phyloP scores from a whole-genome alignment of 306 rosid species.

The Coriaria nepalensis region DNA sequence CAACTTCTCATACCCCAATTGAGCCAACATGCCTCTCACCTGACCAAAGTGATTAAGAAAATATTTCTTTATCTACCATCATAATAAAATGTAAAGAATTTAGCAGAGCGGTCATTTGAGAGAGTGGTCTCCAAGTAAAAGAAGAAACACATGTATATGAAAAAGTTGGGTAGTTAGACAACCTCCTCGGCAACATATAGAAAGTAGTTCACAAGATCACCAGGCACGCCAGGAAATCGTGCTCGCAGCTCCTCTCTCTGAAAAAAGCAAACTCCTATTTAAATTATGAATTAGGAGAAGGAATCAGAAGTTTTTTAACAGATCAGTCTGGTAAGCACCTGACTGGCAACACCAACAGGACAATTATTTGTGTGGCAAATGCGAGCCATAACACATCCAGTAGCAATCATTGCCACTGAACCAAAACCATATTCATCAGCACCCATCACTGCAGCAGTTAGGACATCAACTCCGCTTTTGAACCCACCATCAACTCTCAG shows the following conservation, averaged over 20 bases:
- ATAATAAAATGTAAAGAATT: conserved; percentile 5
- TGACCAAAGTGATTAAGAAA: conserved; percentile 22
- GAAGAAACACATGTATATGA: conserved; percentile 7
- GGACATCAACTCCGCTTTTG: conserved; percentile 94
- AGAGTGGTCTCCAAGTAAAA: too few relatives aligned
- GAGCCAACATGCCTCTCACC: conserved; percentile 95
- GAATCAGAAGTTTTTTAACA: conserved; percentile 8
- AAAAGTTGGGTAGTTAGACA: conserved; percentile 14
- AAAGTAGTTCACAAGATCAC: conserved; percentile 95
- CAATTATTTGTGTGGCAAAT: conserved; percentile 98
- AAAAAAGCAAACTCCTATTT: conserved; percentile 7
- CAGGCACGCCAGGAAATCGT: conserved; percentile 97
- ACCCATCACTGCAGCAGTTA: conserved; percentile 94
- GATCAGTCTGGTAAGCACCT: conserved; percentile 35
- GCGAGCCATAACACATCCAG: conserved; percentile 97
- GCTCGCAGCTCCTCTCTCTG: conserved; percentile 99
- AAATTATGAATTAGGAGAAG: conserved; percentile 12
- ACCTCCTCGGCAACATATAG: conserved; percentile 98
- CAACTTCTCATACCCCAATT: conserved; percentile 83
- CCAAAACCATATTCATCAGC: conserved; percentile 96
- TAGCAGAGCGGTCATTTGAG: too few relatives aligned
- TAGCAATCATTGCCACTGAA: conserved; percentile 95
- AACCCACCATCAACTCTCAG: conserved; percentile 99
- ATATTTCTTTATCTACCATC: not conserved
- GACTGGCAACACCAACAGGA: conserved; percentile 99